Conservation (phyloP, 2,329 filamentous ascomycete genomes). For the Fusarium subtropicale region DNA sequence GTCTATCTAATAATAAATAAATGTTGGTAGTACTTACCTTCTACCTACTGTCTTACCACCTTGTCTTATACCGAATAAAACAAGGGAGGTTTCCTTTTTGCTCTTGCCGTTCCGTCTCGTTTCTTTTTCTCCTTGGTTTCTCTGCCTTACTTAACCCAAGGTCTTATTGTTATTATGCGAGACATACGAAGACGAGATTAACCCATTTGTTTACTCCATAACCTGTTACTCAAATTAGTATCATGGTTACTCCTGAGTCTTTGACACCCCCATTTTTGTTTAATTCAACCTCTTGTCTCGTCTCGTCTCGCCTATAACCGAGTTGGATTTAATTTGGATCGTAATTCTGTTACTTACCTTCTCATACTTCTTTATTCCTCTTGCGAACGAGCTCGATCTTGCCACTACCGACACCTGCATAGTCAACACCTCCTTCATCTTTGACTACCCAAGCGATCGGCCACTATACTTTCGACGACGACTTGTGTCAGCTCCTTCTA, state of each 20-base stretch:
- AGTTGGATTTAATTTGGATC: slow-evolving; percentile 10
- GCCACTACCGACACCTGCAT: neutral
- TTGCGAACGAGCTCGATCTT: neutral
- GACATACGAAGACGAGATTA: slow-evolving; percentile 34
- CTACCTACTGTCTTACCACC: neutral
- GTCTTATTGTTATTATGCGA: slow-evolving; percentile 11
- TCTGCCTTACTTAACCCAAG: neutral
- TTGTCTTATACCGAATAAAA: neutral
- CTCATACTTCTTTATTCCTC: neutral
- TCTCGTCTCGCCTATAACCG: slow-evolving; percentile 27
- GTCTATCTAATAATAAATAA: neutral
- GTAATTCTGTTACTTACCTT: neutral
- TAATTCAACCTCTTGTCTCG: slow-evolving; percentile 30
- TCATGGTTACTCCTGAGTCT: slow-evolving; percentile 31
- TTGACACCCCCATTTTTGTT: slow-evolving; percentile 12
- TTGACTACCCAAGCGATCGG: slow-evolving; percentile 2
- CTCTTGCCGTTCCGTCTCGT: slow-evolving; percentile 6
- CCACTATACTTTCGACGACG: slow-evolving; percentile 11
- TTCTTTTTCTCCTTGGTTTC: slow-evolving; percentile 13
- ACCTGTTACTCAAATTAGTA: slow-evolving; percentile 33
- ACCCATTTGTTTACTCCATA: slow-evolving; percentile 13
- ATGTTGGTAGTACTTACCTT: neutral
- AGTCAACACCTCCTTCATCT: neutral
- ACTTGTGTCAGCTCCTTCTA: slow-evolving; percentile 16
- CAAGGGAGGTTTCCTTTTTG: neutral